A percentile compares a stretch with the other conserved stretches of the same genome.
These are phyloP conservation scores for Clonostachys solani DNA, from an alignment of 2,329 filamentous ascomycete genomes.

Conservation along the genomic window DNA sequence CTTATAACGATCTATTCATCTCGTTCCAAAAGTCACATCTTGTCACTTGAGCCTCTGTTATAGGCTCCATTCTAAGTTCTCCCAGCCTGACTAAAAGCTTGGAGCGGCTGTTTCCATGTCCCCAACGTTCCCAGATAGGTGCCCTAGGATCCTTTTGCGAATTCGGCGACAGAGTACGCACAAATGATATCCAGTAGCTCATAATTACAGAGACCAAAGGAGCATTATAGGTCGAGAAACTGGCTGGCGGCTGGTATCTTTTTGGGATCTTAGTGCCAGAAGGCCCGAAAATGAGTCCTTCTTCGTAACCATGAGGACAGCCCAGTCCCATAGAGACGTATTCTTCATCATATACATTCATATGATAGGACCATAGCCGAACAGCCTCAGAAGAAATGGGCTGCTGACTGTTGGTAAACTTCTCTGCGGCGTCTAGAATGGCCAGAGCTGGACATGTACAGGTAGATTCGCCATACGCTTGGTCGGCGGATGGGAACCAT, in stretches of 20 bases:
- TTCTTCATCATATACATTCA: slow-evolving; percentile 37
- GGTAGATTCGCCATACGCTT: slow-evolving; percentile 38
- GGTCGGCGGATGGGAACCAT: slow-evolving; percentile 37
- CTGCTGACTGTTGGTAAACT: slow-evolving; percentile 5
- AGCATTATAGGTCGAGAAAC: slow-evolving; percentile 39
- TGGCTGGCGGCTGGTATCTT: slow-evolving; percentile 34
- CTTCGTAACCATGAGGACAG: slow-evolving; percentile 43
- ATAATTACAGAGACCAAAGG: slow-evolving; percentile 39
- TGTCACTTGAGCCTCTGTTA: no score
- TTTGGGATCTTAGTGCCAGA: no score
- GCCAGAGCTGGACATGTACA: slow-evolving; percentile 37
- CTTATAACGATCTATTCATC: no score
- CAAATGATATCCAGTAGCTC: slow-evolving; percentile 34
- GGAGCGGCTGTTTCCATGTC: no score
- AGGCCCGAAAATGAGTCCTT: no score
- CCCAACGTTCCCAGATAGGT: no score
- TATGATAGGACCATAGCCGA: slow-evolving; percentile 38
- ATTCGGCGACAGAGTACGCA: no score
- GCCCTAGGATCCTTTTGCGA: no score
- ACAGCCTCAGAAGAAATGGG: no score
- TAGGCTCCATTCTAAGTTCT: no score
- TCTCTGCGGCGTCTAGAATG: slow-evolving; percentile 24
- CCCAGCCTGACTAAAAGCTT: no score
- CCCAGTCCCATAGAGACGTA: slow-evolving; percentile 32
- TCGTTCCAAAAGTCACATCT: no score